Conservation (phyloP, 2,329 filamentous ascomycete genomes). For the Neopestalotiopsis sp. region DNA sequence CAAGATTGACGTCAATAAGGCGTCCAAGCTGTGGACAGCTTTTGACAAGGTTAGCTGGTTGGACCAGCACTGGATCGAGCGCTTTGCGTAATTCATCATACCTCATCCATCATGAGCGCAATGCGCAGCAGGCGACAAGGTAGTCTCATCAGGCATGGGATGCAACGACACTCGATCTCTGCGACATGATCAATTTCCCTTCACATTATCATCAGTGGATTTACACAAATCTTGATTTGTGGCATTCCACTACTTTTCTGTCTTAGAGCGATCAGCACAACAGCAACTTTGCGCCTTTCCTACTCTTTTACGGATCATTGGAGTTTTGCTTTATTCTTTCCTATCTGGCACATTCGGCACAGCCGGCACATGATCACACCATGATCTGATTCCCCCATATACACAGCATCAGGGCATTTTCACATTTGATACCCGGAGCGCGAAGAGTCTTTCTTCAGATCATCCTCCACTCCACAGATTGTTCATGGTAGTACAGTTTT, state of each 20-base stretch:
- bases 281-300: conserved; percentile 16
- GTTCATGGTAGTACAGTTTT: conserved; percentile 25
- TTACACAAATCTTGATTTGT: conserved; percentile 12
- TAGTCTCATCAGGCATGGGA: conserved; percentile 30
- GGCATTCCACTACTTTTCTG: not conserved
- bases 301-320: conserved; percentile 22
- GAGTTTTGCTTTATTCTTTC: conserved; percentile 20
- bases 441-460: conserved; percentile 30
- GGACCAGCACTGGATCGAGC: conserved; percentile 53
- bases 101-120: not conserved
- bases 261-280: not conserved
- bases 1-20: conserved; percentile 98
- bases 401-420: conserved; percentile 36
- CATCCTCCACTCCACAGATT: conserved; percentile 37
- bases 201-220: conserved; percentile 17
- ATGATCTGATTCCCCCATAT: conserved; percentile 13
- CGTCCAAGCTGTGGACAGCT: conserved; percentile 88
- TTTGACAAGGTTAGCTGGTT: conserved; percentile 91
- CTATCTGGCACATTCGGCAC: conserved; percentile 25
- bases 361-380: conserved; percentile 24
- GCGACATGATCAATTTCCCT: not conserved
- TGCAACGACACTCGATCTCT: not conserved
- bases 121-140: not conserved
- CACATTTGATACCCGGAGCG: conserved; percentile 42
- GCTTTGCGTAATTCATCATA: conserved; percentile 34